Percentiles rank a stretch among this genome's conserved stretches.
Evolutionary conservation across 2,329 filamentous ascomycete genomes (phyloP).

Genomic region (Aureobasidium zeae): DNA sequence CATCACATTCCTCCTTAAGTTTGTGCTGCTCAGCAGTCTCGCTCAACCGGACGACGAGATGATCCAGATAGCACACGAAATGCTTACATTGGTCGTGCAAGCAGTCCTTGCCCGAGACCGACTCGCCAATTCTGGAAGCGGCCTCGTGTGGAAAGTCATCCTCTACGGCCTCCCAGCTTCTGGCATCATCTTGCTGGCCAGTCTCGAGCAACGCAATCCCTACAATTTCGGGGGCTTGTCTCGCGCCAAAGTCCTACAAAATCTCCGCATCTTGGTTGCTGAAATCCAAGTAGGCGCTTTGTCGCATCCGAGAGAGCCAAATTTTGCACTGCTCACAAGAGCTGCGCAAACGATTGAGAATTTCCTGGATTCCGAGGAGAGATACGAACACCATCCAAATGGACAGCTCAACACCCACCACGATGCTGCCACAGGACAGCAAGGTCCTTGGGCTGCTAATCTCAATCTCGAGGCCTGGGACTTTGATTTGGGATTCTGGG

Average conservation of each 20-base stretch:
- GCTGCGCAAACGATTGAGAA: conserved; percentile 26
- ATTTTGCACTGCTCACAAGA: conserved; percentile 24
- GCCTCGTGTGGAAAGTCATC: conserved; percentile 29
- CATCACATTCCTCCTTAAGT: conserved; percentile 26
- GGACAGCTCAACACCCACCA: conserved; percentile 2
- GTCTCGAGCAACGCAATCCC: conserved; percentile 20
- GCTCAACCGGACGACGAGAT: conserved; percentile 23
- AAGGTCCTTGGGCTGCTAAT: conserved; percentile 16
- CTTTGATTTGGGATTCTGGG: conserved; percentile 28
- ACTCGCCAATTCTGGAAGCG: conserved; percentile 29
- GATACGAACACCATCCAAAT: conserved; percentile 15
- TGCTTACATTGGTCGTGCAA: conserved; percentile 27
- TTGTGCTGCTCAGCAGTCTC: conserved; percentile 20
- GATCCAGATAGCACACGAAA: conserved; percentile 23
- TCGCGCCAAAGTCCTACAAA: conserved; percentile 23
- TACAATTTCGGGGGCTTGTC: conserved; percentile 1
- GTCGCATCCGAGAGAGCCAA: conserved; percentile 24
- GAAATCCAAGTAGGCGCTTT: conserved; percentile 27
- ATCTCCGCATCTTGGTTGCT: conserved; percentile 27
- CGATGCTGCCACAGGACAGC: not conserved
- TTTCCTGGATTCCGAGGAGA: conserved; percentile 19
- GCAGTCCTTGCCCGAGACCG: conserved; percentile 25
- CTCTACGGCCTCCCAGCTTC: conserved; percentile 29
- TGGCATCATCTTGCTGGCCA: conserved; percentile 26
- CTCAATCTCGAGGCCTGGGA: conserved; percentile 22